Conservation (phyloP, 2,329 filamentous ascomycete species). For the Colletotrichum australisinense region DNA sequence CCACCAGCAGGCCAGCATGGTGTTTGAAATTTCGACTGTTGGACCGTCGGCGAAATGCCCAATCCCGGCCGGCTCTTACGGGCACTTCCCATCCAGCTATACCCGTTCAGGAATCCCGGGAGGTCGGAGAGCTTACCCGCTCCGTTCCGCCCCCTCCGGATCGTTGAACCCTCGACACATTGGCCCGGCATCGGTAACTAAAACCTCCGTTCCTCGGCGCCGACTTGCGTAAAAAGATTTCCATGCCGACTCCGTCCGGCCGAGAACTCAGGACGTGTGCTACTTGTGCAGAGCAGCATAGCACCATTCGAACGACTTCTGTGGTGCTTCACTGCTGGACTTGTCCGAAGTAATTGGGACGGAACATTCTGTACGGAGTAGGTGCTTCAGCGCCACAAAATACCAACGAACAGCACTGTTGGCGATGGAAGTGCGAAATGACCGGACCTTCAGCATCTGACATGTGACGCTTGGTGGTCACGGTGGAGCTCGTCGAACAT, state of each 20-base stretch:
- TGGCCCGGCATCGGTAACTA: neutral
- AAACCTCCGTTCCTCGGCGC: slow-evolving; percentile 2
- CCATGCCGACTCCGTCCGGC: no score
- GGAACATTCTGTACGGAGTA: neutral
- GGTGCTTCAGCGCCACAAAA: neutral
- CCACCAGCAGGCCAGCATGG: neutral
- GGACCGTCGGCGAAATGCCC: neutral
- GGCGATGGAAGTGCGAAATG: neutral
- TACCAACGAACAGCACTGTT: neutral
- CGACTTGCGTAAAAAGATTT: neutral
- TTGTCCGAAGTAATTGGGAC: neutral
- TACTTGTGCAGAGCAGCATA: neutral
- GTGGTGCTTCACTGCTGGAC: neutral
- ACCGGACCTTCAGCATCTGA: no score
- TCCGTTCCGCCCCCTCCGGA: slow-evolving; percentile 13
- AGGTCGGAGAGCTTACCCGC: neutral
- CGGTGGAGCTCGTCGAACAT: no score
- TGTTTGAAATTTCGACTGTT: neutral
- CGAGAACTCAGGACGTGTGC: neutral
- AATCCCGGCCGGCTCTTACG: slow-evolving; percentile 11
- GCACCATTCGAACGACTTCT: neutral
- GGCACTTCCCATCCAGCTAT: neutral
- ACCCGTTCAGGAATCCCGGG: neutral
- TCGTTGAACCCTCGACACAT: neutral
- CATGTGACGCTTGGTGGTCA: no score